Base-by-base conservation (phyloP, 2,329 filamentous ascomycete species). In the Fusarium agapanthi region DNA sequence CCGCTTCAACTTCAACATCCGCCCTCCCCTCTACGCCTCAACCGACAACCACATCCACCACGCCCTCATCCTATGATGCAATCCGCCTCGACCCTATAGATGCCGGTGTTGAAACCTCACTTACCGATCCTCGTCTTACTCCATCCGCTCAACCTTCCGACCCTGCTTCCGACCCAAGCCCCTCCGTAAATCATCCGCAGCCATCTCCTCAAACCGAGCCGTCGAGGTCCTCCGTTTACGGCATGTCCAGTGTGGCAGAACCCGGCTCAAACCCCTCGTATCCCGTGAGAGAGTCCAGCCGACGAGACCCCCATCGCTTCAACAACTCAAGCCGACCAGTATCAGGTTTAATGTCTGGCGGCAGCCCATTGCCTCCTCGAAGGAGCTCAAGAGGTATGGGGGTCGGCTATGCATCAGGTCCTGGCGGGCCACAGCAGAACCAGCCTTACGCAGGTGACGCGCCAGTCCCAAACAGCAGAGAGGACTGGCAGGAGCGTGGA, bases 401-500 rank as follows among this genome's bases (percentile, higher is more conserved):
- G 43, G 87, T 89, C 70, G 88, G 88, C 32, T 88, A 88, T 73
- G 81, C 80, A 47, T 79, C 85, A 6, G 81, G 63, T 18, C 58
- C 76, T 26, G 61, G 70, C 48, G 67, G 65, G 26, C 48, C 70
- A 51, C 64, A 48, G 35, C 61, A 56, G 28, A 67, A 26, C 24
- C 67, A 77, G 32, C 69, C 77, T 14, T 81, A 80, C 75, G 81
- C 80, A 5, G 79, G 83, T 16, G 86, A 88, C 32, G 74, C 83
- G 28, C 80, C 82, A 7, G 78, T 84, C 26, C 83, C 85, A 3
- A 81, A 83, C 3, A 94, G 92, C 77, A 95, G 91, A 75, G 95
- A 98, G 76, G 95, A 98, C 72, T 98, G 96, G 96, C 94, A 97
- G 82, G 95, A 99, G 45, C 91, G 92, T 68, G 96, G 96, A 47